phyloP scores from a whole-genome alignment of 768 basidiomycete species.

The Boletus rex-veris region DNA sequence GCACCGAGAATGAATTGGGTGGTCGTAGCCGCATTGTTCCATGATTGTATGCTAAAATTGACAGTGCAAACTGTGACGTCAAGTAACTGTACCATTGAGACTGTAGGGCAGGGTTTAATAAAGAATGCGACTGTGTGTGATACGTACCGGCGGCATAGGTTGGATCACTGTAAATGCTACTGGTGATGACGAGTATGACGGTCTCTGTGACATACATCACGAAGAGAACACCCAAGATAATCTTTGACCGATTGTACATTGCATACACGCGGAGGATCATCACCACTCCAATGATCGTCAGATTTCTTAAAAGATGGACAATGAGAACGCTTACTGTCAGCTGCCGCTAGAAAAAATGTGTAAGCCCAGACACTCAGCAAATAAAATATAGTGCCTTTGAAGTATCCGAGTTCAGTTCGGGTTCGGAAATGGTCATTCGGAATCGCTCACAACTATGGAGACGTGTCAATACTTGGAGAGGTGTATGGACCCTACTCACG shows the following conservation, averaged over 20 bases:
- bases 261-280: constrained; percentile 1
- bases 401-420: too few species aligned
- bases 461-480: background rate
- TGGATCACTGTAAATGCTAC: background rate
- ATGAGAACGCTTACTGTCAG: background rate
- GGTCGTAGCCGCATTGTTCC: background rate
- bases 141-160: background rate
- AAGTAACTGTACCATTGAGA: background rate
- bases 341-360: background rate
- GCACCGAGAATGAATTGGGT: background rate
- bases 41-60: background rate
- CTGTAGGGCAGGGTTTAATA: background rate
- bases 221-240: background rate
- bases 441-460: background rate
- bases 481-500: background rate
- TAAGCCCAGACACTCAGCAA: background rate
- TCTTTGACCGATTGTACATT: background rate
- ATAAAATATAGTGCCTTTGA: background rate
- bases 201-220: background rate
- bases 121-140: too few species aligned
- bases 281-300: background rate
- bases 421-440: background rate
- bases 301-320: background rate
- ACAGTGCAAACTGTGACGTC: background rate
- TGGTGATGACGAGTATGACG: background rate